A percentile compares a stretch with the other conserved stretches of the same genome.
Conservation (phyloP, 140 eudicot species). For the Senecio squalidus region DNA sequence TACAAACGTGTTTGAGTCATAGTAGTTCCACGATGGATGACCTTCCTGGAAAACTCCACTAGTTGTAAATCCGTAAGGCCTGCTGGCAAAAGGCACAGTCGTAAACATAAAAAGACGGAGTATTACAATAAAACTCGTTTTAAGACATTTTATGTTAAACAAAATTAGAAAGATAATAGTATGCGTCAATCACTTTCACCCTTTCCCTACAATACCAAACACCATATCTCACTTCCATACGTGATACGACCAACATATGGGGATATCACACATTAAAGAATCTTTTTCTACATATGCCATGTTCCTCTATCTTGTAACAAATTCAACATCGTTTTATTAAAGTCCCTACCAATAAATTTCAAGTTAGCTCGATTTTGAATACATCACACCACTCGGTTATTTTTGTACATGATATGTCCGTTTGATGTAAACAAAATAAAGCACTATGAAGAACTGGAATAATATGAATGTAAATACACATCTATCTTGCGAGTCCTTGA, state of each 20-base stretch:
- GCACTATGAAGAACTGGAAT: not conserved
- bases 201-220: constrained; percentile 2
- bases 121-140: too few species aligned
- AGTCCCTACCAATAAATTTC: constrained; percentile 4
- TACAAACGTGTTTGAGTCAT: too few species aligned
- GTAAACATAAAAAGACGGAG: too few species aligned
- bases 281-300: constrained; percentile 2
- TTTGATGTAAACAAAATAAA: constrained; percentile 1
- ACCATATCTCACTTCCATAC: constrained; percentile 7
- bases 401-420: not conserved
- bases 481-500: not conserved
- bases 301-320: constrained; percentile 8
- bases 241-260: constrained; percentile 19
- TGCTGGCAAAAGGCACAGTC: too few species aligned
- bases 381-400: not conserved
- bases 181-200: not conserved
- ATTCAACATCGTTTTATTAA: not conserved
- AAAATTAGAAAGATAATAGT: too few species aligned
- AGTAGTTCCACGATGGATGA: too few species aligned
- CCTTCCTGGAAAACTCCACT: too few species aligned
- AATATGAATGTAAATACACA: constrained; percentile 12
- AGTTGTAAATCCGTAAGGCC: too few species aligned
- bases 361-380: constrained; percentile 1
- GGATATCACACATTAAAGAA: constrained; percentile 15
- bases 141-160: too few species aligned